Evolutionary conservation across 129 eudicot species (phyloP).

Genomic region (Chrysanthemum seticuspe): DNA sequence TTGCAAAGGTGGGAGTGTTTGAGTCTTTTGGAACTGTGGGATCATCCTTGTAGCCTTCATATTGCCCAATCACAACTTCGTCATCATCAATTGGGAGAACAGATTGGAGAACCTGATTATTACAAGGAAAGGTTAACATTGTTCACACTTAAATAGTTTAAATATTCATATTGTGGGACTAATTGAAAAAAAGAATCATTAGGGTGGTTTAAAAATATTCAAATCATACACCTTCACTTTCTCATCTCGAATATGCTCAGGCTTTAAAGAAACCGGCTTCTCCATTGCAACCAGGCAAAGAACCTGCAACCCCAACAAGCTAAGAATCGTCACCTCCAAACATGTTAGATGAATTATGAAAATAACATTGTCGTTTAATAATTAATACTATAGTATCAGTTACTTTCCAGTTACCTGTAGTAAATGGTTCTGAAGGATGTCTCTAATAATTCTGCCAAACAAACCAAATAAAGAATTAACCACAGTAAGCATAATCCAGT

Average conservation of each 20-base stretch:
- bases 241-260: constrained; percentile 91
- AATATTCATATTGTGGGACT: neutral
- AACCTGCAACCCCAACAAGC: constrained; percentile 45
- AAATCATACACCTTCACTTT: constrained; percentile 77
- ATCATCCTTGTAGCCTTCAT: constrained; percentile 84
- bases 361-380: neutral
- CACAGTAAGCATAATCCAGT: neutral
- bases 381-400: neutral
- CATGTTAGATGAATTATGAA: neutral
- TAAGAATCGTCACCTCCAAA: neutral
- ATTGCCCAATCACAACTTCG: constrained; percentile 97
- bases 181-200: neutral
- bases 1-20: constrained; percentile 96
- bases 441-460: constrained; percentile 83
- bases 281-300: constrained; percentile 96
- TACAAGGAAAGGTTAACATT: neutral
- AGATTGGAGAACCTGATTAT: constrained; percentile 78
- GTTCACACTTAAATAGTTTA: neutral
- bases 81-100: constrained; percentile 61
- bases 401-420: constrained; percentile 59
- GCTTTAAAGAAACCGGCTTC: constrained; percentile 77
- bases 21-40: constrained; percentile 91
- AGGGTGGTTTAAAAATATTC: neutral
- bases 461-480: constrained; percentile 9
- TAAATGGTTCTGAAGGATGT: constrained; percentile 93